Conservation (phyloP, 306 rosid genomes). For the Neltuma alba region DNA sequence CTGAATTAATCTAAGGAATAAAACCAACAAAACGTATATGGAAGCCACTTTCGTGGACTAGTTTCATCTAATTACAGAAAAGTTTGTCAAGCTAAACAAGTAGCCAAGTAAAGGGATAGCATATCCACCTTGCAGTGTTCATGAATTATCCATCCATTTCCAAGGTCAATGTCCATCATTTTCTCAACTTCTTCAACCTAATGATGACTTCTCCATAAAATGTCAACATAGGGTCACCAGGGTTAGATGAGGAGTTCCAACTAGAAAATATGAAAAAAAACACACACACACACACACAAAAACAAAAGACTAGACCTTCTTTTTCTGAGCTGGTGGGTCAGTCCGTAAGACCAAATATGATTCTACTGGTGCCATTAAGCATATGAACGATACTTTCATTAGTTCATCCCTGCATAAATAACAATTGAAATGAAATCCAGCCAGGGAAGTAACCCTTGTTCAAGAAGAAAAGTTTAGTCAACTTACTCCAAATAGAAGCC, state of each 20-base stretch:
- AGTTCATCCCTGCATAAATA: no score
- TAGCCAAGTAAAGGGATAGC: slow-evolving; percentile 10
- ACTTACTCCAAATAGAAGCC: no score
- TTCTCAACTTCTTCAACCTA: slow-evolving; percentile 65
- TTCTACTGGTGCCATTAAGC: slow-evolving; percentile 42
- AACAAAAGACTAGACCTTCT: slow-evolving; percentile 57
- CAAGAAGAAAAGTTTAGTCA: no score
- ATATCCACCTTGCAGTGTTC: slow-evolving; percentile 62
- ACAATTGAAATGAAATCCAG: no score
- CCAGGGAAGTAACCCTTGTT: no score
- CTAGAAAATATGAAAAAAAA: not conserved
- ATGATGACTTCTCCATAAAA: not conserved
- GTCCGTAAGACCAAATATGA: slow-evolving; percentile 58
- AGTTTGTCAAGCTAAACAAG: not conserved
- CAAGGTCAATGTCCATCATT: slow-evolving; percentile 70
- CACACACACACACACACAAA: no score
- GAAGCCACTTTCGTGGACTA: not conserved
- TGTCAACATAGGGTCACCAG: no score
- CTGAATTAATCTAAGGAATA: not conserved
- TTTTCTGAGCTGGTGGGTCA: slow-evolving; percentile 32
- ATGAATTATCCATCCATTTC: slow-evolving; percentile 65
- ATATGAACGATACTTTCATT: not conserved
- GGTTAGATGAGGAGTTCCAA: not conserved
- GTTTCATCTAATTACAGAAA: no score
- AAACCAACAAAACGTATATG: not conserved